These are phyloP conservation scores for Noccaea bulbosa DNA, from an alignment of 345 rosid genomes.

Conservation along the genomic window DNA sequence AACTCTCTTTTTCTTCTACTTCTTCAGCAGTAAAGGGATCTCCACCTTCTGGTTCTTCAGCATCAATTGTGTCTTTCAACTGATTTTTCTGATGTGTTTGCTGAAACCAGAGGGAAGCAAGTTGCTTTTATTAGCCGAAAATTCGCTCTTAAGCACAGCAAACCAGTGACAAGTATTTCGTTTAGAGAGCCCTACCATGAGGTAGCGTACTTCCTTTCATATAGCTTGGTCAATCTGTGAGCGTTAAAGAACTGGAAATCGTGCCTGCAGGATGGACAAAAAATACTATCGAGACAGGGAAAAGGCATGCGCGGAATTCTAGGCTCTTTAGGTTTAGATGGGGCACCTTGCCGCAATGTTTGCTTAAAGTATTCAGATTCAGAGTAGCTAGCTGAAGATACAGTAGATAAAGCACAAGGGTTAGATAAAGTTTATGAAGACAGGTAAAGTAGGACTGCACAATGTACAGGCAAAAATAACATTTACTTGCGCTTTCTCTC, in stretches of 20 bases:
- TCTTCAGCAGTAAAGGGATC: slow-evolving; percentile 98
- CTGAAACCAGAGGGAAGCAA: slow-evolving; percentile 49
- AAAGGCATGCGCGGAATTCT: slow-evolving; percentile 95
- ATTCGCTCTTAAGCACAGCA: not conserved
- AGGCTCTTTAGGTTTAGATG: slow-evolving; percentile 93
- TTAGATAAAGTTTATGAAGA: slow-evolving; percentile 26
- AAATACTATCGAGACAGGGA: slow-evolving; percentile 5
- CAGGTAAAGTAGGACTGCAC: slow-evolving; percentile 9
- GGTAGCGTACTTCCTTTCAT: slow-evolving; percentile 98
- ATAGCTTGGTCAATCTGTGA: slow-evolving; percentile 89
- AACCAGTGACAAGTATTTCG: slow-evolving; percentile 18
- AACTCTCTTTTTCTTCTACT: slow-evolving; percentile 88
- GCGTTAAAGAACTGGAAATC: slow-evolving; percentile 98
- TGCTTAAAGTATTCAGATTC: slow-evolving; percentile 97
- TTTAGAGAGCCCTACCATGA: slow-evolving; percentile 66
- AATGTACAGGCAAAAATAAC: slow-evolving; percentile 26
- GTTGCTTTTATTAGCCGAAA: not conserved
- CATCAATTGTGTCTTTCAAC: slow-evolving; percentile 90
- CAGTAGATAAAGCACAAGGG: slow-evolving; percentile 16
- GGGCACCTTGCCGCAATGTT: slow-evolving; percentile 95
- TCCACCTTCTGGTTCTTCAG: slow-evolving; percentile 94
- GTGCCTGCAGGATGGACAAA: slow-evolving; percentile 61
- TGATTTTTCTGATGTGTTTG: slow-evolving; percentile 99
- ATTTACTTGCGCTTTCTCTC: slow-evolving; percentile 98
- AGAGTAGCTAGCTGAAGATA: slow-evolving; percentile 73